Base-by-base conservation (phyloP, 495 filamentous ascomycete species). In the Penicillium tannophilum region DNA sequence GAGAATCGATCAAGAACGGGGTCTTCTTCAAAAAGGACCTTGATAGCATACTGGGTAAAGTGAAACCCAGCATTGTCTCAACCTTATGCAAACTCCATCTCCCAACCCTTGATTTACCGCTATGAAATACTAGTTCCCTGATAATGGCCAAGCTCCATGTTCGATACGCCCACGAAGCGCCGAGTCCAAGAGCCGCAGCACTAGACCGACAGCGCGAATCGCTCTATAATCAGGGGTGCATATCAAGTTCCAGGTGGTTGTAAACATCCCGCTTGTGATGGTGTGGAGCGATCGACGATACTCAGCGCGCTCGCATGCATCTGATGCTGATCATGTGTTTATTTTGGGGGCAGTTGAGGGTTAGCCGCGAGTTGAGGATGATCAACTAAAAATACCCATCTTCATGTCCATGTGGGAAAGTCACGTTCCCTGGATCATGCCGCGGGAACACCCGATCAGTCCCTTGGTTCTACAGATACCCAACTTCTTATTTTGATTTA, bases 371-470 rank as follows among this genome's bases (percentile, higher is more conserved):
- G 26, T 49, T n/a, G 28, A 23, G 20, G 20, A 23, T 23, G 20
- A 23, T 23, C 20, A 23, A 23, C 20, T 23, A 23, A 23, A 23
- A 23, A 23, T 23, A 23, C 2, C 20, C 20, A 23, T 23, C 20
- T n/a, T 2, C 8, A 36, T n/a, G 28, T 28, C 28, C 31, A 52
- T 39, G 51, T 24, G 31, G 19, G 51, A n/a, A 28, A 44, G 55
- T 62, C 55, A 57, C 26, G 55, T 44, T 42, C 54, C 60, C 36
- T 62, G 59, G 59, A 51, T 62, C 59, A 62, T 36, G 20, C 26
- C 20, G 55, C 60, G 60, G 60, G 60, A 51, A 43, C 60, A 58
- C 55, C 60, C 60, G 60, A 54, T 51, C 43, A 17, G 28, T 58
- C 36, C 60, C 55, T 51, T 48, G 60, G 54, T 54, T 59, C 51